Evolutionary conservation across 2,329 filamentous ascomycete species (phyloP).

Genomic region (Fusarium equiseti): DNA sequence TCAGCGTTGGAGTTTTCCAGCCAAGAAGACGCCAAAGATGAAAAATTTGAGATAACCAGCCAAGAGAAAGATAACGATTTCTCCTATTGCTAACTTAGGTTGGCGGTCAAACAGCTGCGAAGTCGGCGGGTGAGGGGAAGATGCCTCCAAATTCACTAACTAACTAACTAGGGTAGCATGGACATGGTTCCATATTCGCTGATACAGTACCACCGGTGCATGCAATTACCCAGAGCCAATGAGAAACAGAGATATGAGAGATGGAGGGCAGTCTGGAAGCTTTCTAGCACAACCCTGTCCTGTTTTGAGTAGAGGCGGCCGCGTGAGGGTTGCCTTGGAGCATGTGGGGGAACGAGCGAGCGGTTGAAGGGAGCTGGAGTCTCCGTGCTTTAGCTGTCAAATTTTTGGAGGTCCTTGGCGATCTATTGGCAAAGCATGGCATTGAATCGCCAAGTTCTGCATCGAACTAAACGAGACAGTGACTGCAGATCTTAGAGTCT

Average conservation of each 20-base stretch:
- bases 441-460: slow-evolving; percentile 43
- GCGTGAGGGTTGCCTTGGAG: slow-evolving; percentile 10
- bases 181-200: slow-evolving; percentile 19
- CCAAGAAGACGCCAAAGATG: slow-evolving; percentile 43
- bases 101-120: slow-evolving; percentile 19
- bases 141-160: slow-evolving; percentile 26
- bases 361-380: slow-evolving; percentile 3
- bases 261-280: slow-evolving; percentile 42
- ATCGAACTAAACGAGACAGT: slow-evolving; percentile 8
- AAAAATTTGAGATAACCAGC: slow-evolving; percentile 3
- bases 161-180: neutral
- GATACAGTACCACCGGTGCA: slow-evolving; percentile 12
- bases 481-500: slow-evolving; percentile 40
- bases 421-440: slow-evolving; percentile 16
- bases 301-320: slow-evolving; percentile 1
- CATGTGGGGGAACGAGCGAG: slow-evolving; percentile 14
- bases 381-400: slow-evolving; percentile 3
- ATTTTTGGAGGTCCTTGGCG: slow-evolving; percentile 16
- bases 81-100: neutral
- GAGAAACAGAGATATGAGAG: neutral
- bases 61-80: slow-evolving; percentile 28
- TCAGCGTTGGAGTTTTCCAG: slow-evolving; percentile 28
- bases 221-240: slow-evolving; percentile 31
- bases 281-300: slow-evolving; percentile 43
- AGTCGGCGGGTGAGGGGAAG: slow-evolving; percentile 22